Base-by-base conservation (phyloP, 2,329 filamentous ascomycete species). In the Xylaria sp. region DNA sequence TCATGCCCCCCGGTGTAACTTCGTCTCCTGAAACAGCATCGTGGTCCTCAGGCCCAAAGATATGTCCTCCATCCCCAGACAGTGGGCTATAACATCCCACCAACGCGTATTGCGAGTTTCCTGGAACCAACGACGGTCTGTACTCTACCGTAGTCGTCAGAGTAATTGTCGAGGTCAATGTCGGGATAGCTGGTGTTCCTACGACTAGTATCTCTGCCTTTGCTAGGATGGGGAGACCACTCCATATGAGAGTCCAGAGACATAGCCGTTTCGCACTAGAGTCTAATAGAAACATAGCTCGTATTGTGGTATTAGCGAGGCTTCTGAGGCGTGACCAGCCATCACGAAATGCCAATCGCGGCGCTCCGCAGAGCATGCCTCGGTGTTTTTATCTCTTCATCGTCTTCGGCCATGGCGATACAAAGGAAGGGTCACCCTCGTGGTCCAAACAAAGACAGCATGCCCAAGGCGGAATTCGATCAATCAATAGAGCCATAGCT, bases 81-180 rank as follows among this genome's bases (percentile, higher is more conserved):
- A 56, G 37, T 17, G 68, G 61, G 14, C 63, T 56, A 42, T 73
- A 74, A 28, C 71, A 74, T 37, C 73, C 72, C 19, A 70, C 9
- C 12, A 71, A 55, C 23, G 64, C 61, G 35, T 69, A 71, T n/a
- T 56, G 63, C 8, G 65, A 57, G 46, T 66, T 64, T 15, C 65
- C 68, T 1, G 71, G 67, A 19, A 63, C 46, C 46, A 67, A 15
- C 6, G 69, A 69, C 42, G 71, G 72, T n/a, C 67, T 70, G 47
- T 73, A 73, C 11, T 61, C 61, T 65, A 74, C 67, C 14, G 69
- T 72, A 4, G 69, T 69, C 7, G 71, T 74, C 45, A 73, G 52
- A 21, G 71, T 74, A 40, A 73, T 61, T 14, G 69, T 74, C 19
- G 65, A 47, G 7, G 51, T 58, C 7, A 55, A 53, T n/a, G 33